Evolutionary conservation across 495 filamentous ascomycete genomes (phyloP).

Genomic region (Cudoniella acicularis): DNA sequence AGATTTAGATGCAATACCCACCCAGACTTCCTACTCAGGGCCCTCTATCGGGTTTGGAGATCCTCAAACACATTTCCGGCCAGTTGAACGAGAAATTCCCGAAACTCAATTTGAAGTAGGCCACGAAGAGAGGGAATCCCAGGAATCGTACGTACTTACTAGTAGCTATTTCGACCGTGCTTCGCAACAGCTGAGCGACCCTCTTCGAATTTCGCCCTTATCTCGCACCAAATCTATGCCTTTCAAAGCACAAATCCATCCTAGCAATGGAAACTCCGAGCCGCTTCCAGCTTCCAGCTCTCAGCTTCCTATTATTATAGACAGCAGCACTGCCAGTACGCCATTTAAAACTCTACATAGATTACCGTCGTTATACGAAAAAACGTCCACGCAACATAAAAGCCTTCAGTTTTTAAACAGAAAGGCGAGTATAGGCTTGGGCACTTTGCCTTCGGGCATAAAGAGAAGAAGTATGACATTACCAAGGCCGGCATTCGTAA

Average conservation of each 20-base stretch:
- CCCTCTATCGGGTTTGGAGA: not conserved
- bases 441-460: not conserved
- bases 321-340: not conserved
- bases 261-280: not conserved
- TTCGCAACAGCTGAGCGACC: not conserved
- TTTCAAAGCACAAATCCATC: not conserved
- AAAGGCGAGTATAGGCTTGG: constrained; percentile 8
- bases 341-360: not conserved
- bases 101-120: constrained; percentile 1
- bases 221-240: constrained; percentile 7
- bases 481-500: constrained; percentile 25
- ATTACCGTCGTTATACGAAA: too few species aligned
- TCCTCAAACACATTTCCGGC: not conserved
- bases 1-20: not conserved
- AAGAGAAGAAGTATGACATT: constrained; percentile 25
- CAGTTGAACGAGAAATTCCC: not conserved
- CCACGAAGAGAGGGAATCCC: not conserved
- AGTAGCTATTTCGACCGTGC: constrained; percentile 13
- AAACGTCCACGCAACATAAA: not conserved
- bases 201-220: not conserved
- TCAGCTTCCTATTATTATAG: not conserved
- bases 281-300: not conserved
- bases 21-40: not conserved
- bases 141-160: not conserved
- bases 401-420: constrained; percentile 8